Conservation (phyloP, 2,329 filamentous ascomycete genomes). For the Thelonectria olida region DNA sequence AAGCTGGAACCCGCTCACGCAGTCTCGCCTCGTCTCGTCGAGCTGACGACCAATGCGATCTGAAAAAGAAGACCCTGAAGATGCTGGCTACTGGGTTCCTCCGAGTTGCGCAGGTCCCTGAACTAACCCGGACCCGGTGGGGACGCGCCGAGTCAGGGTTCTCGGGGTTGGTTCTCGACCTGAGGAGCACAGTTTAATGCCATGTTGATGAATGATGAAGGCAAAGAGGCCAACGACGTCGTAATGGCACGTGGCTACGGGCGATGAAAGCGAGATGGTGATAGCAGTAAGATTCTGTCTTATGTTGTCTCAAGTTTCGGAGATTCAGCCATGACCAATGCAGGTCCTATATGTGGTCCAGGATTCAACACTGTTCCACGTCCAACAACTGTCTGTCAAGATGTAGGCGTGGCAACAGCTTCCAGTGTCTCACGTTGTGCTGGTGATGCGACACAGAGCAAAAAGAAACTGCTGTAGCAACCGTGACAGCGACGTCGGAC, state of each 20-base stretch:
- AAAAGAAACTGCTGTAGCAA: not conserved
- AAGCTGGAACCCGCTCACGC: conserved; percentile 6
- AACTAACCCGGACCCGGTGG: not conserved
- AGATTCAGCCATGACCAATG: no score
- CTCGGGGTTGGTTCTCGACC: no score
- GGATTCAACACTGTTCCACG: no score
- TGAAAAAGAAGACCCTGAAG: not conserved
- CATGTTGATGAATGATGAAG: no score
- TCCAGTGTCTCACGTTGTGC: not conserved
- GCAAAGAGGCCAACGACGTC: no score
- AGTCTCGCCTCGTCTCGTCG: not conserved
- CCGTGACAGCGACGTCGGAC: conserved; percentile 30
- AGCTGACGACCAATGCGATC: not conserved
- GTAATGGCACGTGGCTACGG: not conserved
- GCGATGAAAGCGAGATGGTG: not conserved
- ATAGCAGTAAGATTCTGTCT: not conserved
- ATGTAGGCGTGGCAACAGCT: not conserved
- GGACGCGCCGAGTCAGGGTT: not conserved
- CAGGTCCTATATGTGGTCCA: no score
- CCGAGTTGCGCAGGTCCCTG: not conserved
- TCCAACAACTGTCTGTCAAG: no score
- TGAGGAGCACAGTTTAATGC: no score
- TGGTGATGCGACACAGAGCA: not conserved
- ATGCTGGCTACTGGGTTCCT: no score
- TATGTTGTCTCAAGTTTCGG: no score